Evolutionary conservation across 371 early-diverging fungal genomes (phyloP), one percentile per base, ranked within the genome.

Genomic region (Mucor piriformis): DNA sequence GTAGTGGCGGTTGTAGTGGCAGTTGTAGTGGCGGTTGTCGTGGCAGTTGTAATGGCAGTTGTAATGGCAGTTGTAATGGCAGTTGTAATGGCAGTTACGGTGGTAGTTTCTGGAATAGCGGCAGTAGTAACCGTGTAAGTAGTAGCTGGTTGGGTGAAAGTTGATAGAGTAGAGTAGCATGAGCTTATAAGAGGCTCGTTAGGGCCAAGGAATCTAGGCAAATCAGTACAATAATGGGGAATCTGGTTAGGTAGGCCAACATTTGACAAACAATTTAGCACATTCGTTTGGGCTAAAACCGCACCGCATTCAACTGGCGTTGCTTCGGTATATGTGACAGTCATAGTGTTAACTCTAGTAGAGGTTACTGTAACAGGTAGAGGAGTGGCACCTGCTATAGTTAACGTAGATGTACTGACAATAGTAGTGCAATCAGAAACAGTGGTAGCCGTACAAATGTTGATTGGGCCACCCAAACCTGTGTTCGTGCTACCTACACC

Each of bases 71-170:
- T 50, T 18, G 10, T 18, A 35, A 35, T 50, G 13, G 16, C 20
- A 21, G 23, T 50, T 0, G 34, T 3, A 7, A 23, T 35, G 13
- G 16, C 51, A 35, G 51, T 32, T 13, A 21, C 21, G 3, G 51
- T 50, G 21, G 35, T 50, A 13, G 51, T 50, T 10, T 32, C 51
- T 2, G 51, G 29, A 1, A 25, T 37, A 4, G 34, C 15, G 4
- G 57, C 47, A 10, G 47, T 24, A 24, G 35, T 47, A 8, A 37
- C 47, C 37, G 57, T 56, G 1, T 11, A 4, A 8, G 57, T 56
- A 5, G 24, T 27, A 16, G 57, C 35, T n/a, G 35, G 5, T 7
- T 29, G 29, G 7, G 29, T 29, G 24, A 16, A 18, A 27, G 27
- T 15, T 24, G 33, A n/a, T 29, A 47, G 3, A 15, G 38, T 38